phyloP scores from a whole-genome alignment of 2,329 filamentous ascomycete species.

The Pseudopyricularia cyperi region DNA sequence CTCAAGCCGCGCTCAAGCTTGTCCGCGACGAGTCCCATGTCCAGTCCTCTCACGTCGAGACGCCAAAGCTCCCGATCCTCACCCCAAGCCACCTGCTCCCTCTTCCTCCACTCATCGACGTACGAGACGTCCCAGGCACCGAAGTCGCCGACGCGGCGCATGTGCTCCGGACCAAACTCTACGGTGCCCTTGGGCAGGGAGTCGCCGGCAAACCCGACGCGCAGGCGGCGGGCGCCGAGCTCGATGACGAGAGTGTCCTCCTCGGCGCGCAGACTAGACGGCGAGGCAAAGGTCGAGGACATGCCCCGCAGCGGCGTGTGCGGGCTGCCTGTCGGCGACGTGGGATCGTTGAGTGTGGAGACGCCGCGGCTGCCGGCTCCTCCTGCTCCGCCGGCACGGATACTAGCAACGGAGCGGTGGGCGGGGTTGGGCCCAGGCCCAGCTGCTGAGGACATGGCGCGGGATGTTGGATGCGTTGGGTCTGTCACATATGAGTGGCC shows the following conservation, averaged over 20 bases:
- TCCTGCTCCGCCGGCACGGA: slow-evolving; percentile 28
- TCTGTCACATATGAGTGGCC: background rate
- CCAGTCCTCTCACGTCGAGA: slow-evolving; percentile 56
- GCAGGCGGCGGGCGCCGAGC: slow-evolving; percentile 64
- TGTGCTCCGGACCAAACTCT: slow-evolving; percentile 61
- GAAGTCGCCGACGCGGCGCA: slow-evolving; percentile 71
- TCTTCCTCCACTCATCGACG: slow-evolving; percentile 26
- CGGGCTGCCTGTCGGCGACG: slow-evolving; percentile 26
- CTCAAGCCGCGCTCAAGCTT: slow-evolving; percentile 74
- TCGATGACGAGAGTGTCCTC: slow-evolving; percentile 81
- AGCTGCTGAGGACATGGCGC: slow-evolving; percentile 31
- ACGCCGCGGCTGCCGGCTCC: slow-evolving; percentile 9
- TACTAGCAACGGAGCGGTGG: slow-evolving; percentile 46
- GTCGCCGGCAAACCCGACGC: slow-evolving; percentile 80
- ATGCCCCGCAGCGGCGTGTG: slow-evolving; percentile 47
- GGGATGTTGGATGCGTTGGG: background rate
- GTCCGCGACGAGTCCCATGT: slow-evolving; percentile 72
- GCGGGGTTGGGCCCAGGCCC: slow-evolving; percentile 31
- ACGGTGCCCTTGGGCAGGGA: slow-evolving; percentile 58
- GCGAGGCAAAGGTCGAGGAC: slow-evolving; percentile 42
- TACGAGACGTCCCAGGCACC: slow-evolving; percentile 51
- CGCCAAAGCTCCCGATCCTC: slow-evolving; percentile 64
- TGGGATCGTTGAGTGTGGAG: slow-evolving; percentile 6
- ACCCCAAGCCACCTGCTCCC: slow-evolving; percentile 40
- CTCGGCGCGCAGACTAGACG: slow-evolving; percentile 54